Evolutionary conservation across 495 filamentous ascomycete genomes (phyloP), one percentile per base, ranked within the genome.

Genomic region (Hypoxylon lenormandii): DNA sequence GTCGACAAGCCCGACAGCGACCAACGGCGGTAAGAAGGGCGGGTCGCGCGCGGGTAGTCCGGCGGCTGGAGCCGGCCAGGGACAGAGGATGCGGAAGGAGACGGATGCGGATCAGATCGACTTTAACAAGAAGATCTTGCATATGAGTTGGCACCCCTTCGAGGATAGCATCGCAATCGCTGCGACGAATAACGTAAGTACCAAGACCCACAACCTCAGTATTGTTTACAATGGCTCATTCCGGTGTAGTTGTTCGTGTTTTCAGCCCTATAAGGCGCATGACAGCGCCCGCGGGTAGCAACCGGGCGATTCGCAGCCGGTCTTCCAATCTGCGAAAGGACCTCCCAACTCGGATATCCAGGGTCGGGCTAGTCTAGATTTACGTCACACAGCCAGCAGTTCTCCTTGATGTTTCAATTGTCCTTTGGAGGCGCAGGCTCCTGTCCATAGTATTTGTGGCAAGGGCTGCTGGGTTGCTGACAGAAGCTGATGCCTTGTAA

Each of bases 71-170:
- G 84, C 85, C 45, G 90, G 90, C 33, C 92, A 93, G 73, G 94
- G 93, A 23, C 92, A 92, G 72, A 87, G 95, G 55, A 98, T 98
- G 95, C 88, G 92, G 74, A 98, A 97, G 82, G 95, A 98, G 83
- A 98, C 96, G 52, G 95, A 98, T 79, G 95, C 95, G 65, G 95
- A 98, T 78, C 94, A 97, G 82, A 98, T 98, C 80, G 95, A 98
- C 77, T 98, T 98, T 82, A 98, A 98, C 86, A 98, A 98, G 90
- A 98, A 98, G 88, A 98, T 98, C 77, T 76, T 98, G 78, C 95
- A 98, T 78, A 98, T 98, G 95, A 98, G 95, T 81, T 98, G 95
- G 95, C 95, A 98, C 88, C 95, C 95, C 48, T 97, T 93, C 76
- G 95, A 98, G 83, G 95, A 98, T 82, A 97, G 94, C 81, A 98